phyloP scores from a whole-genome alignment of 805 yeast genomes.

The Zygosaccharomyces gambellarensis region DNA sequence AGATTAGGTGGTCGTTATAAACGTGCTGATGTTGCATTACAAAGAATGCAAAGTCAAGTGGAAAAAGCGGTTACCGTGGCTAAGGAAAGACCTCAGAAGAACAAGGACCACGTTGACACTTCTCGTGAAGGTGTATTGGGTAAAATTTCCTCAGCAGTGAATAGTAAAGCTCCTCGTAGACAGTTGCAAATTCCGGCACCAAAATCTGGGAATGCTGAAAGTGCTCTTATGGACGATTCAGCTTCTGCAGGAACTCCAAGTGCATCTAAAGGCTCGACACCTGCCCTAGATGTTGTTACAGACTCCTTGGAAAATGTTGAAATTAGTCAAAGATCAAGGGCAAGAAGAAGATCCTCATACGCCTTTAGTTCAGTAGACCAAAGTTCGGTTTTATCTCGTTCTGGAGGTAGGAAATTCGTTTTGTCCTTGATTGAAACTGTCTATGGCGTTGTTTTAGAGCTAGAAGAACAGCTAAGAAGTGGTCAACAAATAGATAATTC shows the following conservation, averaged over 20 bases:
- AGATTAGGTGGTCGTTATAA: conserved; percentile 79
- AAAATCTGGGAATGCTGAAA: conserved; percentile 32
- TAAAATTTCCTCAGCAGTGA: conserved; percentile 73
- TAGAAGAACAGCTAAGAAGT: conserved; percentile 72
- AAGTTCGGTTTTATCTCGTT: conserved; percentile 33
- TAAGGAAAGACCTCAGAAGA: conserved; percentile 73
- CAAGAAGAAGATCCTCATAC: conserved; percentile 36
- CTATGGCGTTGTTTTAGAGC: conserved; percentile 67
- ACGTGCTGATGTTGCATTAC: conserved; percentile 85
- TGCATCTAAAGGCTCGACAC: conserved; percentile 18
- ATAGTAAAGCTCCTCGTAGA: conserved; percentile 83
- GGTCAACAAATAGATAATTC: conserved; percentile 42
- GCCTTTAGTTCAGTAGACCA: conserved; percentile 34
- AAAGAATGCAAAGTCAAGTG: conserved; percentile 97
- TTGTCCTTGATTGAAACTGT: conserved; percentile 72
- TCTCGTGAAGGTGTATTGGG: conserved; percentile 85
- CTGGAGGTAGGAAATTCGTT: conserved; percentile 47
- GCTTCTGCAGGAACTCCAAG: conserved; percentile 6
- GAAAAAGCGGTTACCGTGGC: conserved; percentile 95
- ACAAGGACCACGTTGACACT: conserved; percentile 36
- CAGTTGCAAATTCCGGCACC: conserved; percentile 56
- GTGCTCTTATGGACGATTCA: conserved; percentile 20
- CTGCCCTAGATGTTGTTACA: conserved; percentile 31
- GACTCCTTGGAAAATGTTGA: conserved; percentile 32
- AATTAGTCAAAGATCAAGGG: conserved; percentile 21